These are phyloP conservation scores for Retiboletus flavoniger DNA, from an alignment of 1,284 basidiomycete genomes.

Conservation along the genomic window DNA sequence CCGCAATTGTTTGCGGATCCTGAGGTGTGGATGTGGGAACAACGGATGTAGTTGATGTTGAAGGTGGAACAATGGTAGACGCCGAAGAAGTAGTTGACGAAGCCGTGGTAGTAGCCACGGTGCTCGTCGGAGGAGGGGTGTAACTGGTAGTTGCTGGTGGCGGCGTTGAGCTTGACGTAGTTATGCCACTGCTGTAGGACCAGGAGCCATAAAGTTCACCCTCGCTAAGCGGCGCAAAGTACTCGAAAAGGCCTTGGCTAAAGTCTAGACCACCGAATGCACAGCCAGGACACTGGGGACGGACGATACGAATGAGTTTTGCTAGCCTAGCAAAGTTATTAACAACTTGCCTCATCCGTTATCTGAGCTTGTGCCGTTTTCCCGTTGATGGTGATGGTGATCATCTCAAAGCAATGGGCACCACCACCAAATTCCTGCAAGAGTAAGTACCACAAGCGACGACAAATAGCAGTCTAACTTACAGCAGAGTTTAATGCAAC, in stretches of 20 bases:
- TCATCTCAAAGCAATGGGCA: constrained; percentile 50
- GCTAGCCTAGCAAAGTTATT: background rate
- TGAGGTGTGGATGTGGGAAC: constrained; percentile 20
- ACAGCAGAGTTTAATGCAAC: constrained; percentile 45
- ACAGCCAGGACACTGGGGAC: constrained; percentile 42
- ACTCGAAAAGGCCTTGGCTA: constrained; percentile 46
- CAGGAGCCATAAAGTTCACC: constrained; percentile 43
- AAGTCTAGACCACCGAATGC: constrained; percentile 46
- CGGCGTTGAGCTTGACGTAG: constrained; percentile 21
- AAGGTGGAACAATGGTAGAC: constrained; percentile 11
- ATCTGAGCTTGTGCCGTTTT: constrained; percentile 54
- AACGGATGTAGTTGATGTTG: constrained; percentile 3
- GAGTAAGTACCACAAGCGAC: constrained; percentile 4
- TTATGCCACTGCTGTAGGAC: constrained; percentile 33
- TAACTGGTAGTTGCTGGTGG: constrained; percentile 9
- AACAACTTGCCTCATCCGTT: constrained; percentile 46
- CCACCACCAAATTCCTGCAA: constrained; percentile 40
- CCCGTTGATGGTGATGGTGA: constrained; percentile 57
- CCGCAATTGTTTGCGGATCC: constrained; percentile 21
- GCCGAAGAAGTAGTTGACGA: constrained; percentile 11
- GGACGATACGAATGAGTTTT: background rate
- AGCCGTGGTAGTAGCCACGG: constrained; percentile 3
- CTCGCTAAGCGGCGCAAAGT: constrained; percentile 36
- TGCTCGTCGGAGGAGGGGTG: constrained; percentile 10
- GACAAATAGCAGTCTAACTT: constrained; percentile 4